Conservation (phyloP, 805 yeast species). For the Candida boleticola region DNA sequence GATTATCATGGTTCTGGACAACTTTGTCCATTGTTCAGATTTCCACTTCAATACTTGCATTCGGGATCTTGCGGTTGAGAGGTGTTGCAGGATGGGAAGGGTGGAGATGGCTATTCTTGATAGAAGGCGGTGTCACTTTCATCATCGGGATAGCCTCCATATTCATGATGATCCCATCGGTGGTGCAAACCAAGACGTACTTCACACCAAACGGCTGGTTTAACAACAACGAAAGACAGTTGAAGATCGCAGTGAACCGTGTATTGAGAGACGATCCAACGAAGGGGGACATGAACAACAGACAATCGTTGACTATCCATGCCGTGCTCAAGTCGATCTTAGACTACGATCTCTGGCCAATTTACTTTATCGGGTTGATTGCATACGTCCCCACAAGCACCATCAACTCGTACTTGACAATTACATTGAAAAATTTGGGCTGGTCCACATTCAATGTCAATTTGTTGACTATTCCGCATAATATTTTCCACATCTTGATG, state of each 20-base stretch:
- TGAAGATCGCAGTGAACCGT: constrained; percentile 55
- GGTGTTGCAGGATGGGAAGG: constrained; percentile 19
- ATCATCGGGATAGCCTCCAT: constrained; percentile 45
- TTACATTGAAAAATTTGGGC: constrained; percentile 36
- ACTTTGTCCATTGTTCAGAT: constrained; percentile 21
- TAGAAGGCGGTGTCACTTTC: constrained; percentile 14
- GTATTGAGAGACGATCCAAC: constrained; percentile 62
- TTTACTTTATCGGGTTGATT: constrained; percentile 44
- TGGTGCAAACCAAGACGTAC: constrained; percentile 48
- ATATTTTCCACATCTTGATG: constrained; percentile 21
- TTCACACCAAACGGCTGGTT: constrained; percentile 47
- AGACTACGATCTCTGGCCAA: constrained; percentile 58
- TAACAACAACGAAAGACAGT: constrained; percentile 45
- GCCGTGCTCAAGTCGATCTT: constrained; percentile 38
- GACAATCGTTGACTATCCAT: constrained; percentile 47
- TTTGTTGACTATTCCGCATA: constrained; percentile 50
- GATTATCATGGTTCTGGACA: constrained; percentile 28
- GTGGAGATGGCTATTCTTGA: constrained; percentile 16
- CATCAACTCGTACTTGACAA: constrained; percentile 40
- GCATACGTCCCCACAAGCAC: constrained; percentile 20
- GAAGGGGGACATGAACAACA: constrained; percentile 61
- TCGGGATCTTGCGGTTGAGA: constrained; percentile 19
- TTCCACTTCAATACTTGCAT: constrained; percentile 19
- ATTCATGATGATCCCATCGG: constrained; percentile 52
- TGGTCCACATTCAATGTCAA: constrained; percentile 46